Conservation (phyloP, 148 eudicot genomes). For the Cornus kousa region DNA sequence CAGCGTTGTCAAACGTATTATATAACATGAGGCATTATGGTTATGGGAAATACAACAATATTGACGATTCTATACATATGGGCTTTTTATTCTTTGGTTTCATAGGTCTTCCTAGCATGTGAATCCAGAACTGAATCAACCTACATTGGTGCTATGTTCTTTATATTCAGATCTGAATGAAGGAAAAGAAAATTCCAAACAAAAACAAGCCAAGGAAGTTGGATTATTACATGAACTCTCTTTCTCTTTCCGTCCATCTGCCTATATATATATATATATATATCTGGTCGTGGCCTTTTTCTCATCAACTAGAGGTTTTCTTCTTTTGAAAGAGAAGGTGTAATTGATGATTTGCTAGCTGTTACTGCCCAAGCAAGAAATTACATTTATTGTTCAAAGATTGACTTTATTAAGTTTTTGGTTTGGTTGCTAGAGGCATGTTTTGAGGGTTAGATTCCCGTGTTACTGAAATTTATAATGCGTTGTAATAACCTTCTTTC, state of each 20-base stretch:
- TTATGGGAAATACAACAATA: no score
- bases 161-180: neutral
- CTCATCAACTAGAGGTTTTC: neutral
- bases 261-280: no score
- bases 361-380: neutral
- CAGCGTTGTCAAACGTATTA: no score
- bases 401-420: no score
- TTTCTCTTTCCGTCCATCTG: no score
- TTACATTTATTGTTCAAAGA: neutral
- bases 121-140: neutral
- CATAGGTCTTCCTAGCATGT: no score
- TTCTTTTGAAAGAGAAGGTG: neutral
- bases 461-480: neutral
- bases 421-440: slow-evolving; percentile 8
- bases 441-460: neutral
- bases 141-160: no score
- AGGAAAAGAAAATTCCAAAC: neutral
- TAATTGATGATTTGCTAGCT: neutral
- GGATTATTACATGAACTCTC: no score
- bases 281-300: no score
- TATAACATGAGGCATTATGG: no score
- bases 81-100: no score
- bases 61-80: no score
- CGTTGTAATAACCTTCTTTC: neutral
- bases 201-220: neutral